Percentiles rank a stretch among this genome's conserved stretches.
phyloP scores from a whole-genome alignment of 2,329 filamentous ascomycete genomes.

The Colletotrichum nymphaeae region DNA sequence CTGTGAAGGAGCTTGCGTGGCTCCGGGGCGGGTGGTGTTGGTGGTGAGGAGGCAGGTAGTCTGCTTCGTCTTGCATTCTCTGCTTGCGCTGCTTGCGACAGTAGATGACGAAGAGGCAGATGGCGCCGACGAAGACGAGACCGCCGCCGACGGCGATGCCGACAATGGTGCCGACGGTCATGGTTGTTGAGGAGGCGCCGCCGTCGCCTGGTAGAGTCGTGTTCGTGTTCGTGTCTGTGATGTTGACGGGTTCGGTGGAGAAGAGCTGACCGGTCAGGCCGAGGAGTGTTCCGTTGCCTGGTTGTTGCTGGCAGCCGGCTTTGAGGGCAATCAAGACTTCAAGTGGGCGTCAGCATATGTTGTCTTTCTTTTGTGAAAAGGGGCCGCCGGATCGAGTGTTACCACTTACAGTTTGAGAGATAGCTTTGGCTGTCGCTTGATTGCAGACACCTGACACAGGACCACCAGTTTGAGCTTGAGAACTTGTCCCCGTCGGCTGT shows the following conservation, averaged over 20 bases:
- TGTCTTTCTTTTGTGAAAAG: not conserved
- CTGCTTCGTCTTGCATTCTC: conserved; percentile 39
- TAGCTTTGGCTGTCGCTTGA: conserved; percentile 53
- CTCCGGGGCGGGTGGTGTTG: conserved; percentile 25
- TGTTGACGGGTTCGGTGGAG: too few relatives aligned
- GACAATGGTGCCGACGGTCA: too few relatives aligned
- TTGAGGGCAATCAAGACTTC: too few relatives aligned
- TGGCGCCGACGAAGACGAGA: conserved; percentile 54
- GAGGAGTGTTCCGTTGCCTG: too few relatives aligned
- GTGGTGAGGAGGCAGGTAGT: conserved; percentile 28
- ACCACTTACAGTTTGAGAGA: conserved; percentile 59
- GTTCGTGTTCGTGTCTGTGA: too few relatives aligned
- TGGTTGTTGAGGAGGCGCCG: too few relatives aligned
- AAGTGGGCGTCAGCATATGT: not conserved
- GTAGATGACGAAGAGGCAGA: conserved; percentile 59
- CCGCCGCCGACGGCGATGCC: conserved; percentile 59
- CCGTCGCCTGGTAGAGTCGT: too few relatives aligned
- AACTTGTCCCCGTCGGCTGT: conserved; percentile 49
- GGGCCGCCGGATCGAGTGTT: not conserved
- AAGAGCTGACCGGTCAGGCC: too few relatives aligned
- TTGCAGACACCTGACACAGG: conserved; percentile 57
- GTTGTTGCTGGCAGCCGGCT: too few relatives aligned
- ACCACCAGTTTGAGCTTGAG: conserved; percentile 42
- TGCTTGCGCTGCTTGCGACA: conserved; percentile 55
- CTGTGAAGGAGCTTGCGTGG: conserved; percentile 32